phyloP scores from a whole-genome alignment of 371 early-diverging fungal species.

The Rhizopus microsporus region DNA sequence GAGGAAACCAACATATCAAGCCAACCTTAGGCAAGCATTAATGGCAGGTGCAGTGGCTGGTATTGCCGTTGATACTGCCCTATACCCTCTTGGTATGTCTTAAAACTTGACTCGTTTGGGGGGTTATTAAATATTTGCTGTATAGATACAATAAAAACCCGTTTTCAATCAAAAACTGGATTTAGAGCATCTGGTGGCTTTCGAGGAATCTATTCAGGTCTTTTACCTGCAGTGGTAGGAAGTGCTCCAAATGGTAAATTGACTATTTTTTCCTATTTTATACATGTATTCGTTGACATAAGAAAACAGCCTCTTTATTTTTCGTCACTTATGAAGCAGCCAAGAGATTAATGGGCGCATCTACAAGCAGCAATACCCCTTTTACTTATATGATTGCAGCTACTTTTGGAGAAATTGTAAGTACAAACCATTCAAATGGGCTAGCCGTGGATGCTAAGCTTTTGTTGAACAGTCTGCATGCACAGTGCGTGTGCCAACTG shows the following conservation, averaged over 20 bases:
- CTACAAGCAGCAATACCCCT: slow-evolving; percentile 53
- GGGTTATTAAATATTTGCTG: slow-evolving; percentile 3
- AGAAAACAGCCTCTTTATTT: slow-evolving; percentile 78
- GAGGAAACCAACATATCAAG: slow-evolving; percentile 23
- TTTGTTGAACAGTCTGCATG: slow-evolving; percentile 60
- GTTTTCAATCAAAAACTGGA: slow-evolving; percentile 86
- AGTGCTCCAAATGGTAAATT: slow-evolving; percentile 86
- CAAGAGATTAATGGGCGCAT: slow-evolving; percentile 56
- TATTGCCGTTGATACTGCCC: slow-evolving; percentile 82
- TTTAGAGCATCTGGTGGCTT: slow-evolving; percentile 91
- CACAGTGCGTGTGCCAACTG: slow-evolving; percentile 92
- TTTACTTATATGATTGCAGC: slow-evolving; percentile 88
- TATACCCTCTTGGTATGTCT: slow-evolving; percentile 75
- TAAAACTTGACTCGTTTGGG: background rate
- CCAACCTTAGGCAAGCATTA: slow-evolving; percentile 47
- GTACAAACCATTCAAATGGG: slow-evolving; percentile 19
- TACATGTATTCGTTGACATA: background rate
- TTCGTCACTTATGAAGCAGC: slow-evolving; percentile 89
- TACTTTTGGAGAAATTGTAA: slow-evolving; percentile 87
- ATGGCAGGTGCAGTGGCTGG: slow-evolving; percentile 85
- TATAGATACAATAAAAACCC: slow-evolving; percentile 90
- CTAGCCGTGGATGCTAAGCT: slow-evolving; percentile 29
- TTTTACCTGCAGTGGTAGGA: slow-evolving; percentile 90
- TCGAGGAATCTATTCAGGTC: slow-evolving; percentile 87
- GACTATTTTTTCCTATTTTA: background rate